Conservation (phyloP, 495 filamentous ascomycete species). For the Aspergillus nanangensis region DNA sequence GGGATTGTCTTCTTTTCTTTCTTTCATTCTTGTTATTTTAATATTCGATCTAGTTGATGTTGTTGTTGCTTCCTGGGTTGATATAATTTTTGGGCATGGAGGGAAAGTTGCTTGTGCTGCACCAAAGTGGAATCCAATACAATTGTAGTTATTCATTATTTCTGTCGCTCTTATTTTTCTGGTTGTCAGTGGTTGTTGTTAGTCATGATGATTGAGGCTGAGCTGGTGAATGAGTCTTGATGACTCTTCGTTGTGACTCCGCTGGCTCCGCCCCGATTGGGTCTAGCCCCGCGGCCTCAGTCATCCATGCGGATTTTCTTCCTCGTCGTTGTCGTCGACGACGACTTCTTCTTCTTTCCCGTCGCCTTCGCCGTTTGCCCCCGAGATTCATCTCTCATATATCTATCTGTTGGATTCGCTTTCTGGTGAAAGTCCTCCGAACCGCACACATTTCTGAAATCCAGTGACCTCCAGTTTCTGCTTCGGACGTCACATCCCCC, state of each 20-base stretch:
- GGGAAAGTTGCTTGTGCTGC: no score
- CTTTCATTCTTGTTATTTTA: no score
- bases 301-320: slow-evolving; percentile 9
- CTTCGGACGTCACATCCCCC: slow-evolving; percentile 8
- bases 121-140: no score
- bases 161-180: neutral
- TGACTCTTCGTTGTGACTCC: slow-evolving; percentile 13
- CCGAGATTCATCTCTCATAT: no score
- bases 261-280: slow-evolving; percentile 13
- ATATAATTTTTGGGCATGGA: no score
- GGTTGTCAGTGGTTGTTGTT: neutral
- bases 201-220: no score
- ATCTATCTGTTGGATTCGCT: neutral
- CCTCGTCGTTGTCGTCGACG: neutral
- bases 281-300: slow-evolving; percentile 14
- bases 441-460: neutral
- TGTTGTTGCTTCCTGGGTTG: no score
- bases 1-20: no score
- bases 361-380: no score
- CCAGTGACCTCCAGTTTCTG: slow-evolving; percentile 4
- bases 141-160: no score
- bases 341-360: neutral
- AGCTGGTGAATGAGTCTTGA: slow-evolving; percentile 11
- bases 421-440: no score
- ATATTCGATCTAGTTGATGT: no score